phyloP scores from a whole-genome alignment of 2,329 filamentous ascomycete genomes.

The Hypoxylon sp. region DNA sequence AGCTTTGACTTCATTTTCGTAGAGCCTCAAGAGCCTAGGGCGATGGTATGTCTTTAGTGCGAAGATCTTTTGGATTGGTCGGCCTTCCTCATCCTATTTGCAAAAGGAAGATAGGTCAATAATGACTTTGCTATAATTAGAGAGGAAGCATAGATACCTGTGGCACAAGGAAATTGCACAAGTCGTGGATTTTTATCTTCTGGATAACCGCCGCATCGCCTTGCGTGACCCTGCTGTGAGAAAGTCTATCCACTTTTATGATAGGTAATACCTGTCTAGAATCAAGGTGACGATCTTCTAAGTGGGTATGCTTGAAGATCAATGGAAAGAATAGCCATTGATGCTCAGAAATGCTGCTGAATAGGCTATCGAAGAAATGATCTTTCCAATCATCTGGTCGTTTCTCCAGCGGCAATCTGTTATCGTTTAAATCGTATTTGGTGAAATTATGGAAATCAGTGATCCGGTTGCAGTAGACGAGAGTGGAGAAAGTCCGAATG shows the following conservation, averaged over 20 bases:
- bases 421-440: slow-evolving; percentile 28
- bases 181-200: slow-evolving; percentile 30
- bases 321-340: slow-evolving; percentile 39
- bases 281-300: slow-evolving; percentile 27
- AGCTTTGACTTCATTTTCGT: slow-evolving; percentile 37
- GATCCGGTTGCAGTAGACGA: slow-evolving; percentile 31
- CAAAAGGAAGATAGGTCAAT: not conserved
- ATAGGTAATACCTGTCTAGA: slow-evolving; percentile 22
- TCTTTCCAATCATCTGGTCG: slow-evolving; percentile 18
- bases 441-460: slow-evolving; percentile 21
- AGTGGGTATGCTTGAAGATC: slow-evolving; percentile 9
- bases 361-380: slow-evolving; percentile 21
- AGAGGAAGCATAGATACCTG: slow-evolving; percentile 5
- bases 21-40: slow-evolving; percentile 18
- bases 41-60: slow-evolving; percentile 37
- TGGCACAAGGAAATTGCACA: slow-evolving; percentile 24
- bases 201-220: slow-evolving; percentile 29
- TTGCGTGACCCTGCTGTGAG: slow-evolving; percentile 7
- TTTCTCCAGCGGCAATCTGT: slow-evolving; percentile 23
- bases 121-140: not conserved
- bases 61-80: slow-evolving; percentile 22
- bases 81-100: not conserved
- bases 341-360: slow-evolving; percentile 7
- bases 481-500: slow-evolving; percentile 37
- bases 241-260: slow-evolving; percentile 9